Percentiles rank a stretch among this genome's conserved stretches.
Conservation (phyloP, 2,329 filamentous ascomycete species). For the Lomentospora prolificans region DNA sequence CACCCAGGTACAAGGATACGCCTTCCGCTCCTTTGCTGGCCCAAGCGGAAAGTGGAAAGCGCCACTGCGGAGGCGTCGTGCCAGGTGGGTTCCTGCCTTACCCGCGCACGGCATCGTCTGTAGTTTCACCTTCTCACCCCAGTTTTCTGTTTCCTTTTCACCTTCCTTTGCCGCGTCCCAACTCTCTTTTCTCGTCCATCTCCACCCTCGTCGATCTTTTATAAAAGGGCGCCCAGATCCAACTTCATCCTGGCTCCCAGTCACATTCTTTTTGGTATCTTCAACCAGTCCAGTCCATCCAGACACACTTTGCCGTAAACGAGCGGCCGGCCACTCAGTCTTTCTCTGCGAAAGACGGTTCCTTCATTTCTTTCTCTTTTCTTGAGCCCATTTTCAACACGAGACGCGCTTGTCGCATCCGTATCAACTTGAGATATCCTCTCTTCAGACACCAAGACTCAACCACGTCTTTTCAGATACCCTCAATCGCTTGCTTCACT, state of each 20-base stretch:
- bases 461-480: not conserved
- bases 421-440: not conserved
- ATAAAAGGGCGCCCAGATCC: not conserved
- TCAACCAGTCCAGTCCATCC: not conserved
- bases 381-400: not conserved
- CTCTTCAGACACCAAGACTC: not conserved
- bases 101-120: not conserved
- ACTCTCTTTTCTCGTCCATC: not conserved
- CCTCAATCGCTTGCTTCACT: no score
- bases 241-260: not conserved
- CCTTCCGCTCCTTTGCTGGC: not conserved
- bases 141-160: not conserved
- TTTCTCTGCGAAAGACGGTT: not conserved
- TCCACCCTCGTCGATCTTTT: conserved; percentile 2
- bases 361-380: not conserved
- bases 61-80: not conserved
- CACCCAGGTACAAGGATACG: not conserved
- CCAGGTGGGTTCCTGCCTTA: not conserved
- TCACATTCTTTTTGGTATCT: not conserved
- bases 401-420: not conserved
- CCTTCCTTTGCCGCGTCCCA: not conserved
- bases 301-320: not conserved
- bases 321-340: conserved; percentile 5
- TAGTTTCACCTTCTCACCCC: not conserved
- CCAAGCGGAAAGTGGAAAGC: no score